Percentiles rank a stretch among this genome's conserved stretches.
These are phyloP conservation scores for Russula lepida DNA, from an alignment of 768 basidiomycete genomes.

Conservation along the genomic window DNA sequence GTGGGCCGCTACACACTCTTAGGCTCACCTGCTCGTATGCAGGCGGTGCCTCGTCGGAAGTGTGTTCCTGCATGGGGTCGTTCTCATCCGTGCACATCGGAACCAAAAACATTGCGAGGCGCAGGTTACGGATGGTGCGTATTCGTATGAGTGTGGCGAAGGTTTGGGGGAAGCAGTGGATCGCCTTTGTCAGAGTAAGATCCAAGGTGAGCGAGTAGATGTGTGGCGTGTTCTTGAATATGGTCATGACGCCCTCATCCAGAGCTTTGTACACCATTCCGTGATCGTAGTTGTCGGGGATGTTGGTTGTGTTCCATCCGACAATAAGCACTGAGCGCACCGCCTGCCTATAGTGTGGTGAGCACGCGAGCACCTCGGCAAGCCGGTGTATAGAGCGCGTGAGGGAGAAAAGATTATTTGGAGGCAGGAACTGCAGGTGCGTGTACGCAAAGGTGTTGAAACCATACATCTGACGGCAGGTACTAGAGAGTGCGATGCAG, in stretches of 20 bases:
- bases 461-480: constrained; percentile 10
- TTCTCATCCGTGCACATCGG: not conserved
- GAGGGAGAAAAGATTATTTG: constrained; percentile 9
- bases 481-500: constrained; percentile 7
- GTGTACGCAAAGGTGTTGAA: constrained; percentile 9
- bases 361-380: not conserved
- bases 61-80: not conserved
- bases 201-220: constrained; percentile 4
- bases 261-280: not conserved
- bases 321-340: constrained; percentile 6
- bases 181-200: not conserved
- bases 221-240: not conserved
- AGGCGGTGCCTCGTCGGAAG: not conserved
- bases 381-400: not conserved
- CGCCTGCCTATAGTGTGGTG: constrained; percentile 1
- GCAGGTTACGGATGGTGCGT: constrained; percentile 8
- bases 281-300: not conserved
- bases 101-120: not conserved
- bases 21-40: not conserved
- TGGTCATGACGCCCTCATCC: not conserved
- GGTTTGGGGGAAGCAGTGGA: constrained; percentile 4
- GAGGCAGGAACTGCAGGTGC: constrained; percentile 10
- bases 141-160: not conserved
- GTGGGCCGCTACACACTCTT: not conserved
- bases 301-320: not conserved